These are phyloP conservation scores for Saraca asoca DNA, from an alignment of 331 rosid species.

Conservation along the genomic window DNA sequence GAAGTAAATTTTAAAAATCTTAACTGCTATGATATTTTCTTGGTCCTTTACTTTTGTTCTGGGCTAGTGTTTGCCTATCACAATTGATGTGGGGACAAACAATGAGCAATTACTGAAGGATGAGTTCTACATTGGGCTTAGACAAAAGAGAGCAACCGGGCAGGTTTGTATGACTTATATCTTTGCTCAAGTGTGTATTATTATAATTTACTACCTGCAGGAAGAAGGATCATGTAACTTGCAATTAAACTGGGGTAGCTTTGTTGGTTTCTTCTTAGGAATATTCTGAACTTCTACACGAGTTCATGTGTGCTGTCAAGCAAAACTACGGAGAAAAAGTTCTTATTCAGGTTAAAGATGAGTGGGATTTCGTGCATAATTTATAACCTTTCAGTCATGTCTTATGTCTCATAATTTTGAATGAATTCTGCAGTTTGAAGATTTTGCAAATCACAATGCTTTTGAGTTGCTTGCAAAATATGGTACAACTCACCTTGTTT, in stretches of 20 bases:
- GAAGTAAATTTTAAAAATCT: neutral
- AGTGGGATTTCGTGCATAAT: conserved; percentile 24
- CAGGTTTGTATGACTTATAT: conserved; percentile 55
- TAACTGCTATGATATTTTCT: neutral
- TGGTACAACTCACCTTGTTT: conserved; percentile 84
- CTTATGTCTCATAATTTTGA: conserved; percentile 32
- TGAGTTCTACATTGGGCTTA: conserved; percentile 91
- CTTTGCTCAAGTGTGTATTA: conserved; percentile 29
- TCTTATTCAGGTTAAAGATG: conserved; percentile 62
- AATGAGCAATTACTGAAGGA: conserved; percentile 77
- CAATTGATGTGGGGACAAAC: conserved; percentile 96
- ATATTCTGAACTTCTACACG: conserved; percentile 83
- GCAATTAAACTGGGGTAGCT: conserved; percentile 32
- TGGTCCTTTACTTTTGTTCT: neutral
- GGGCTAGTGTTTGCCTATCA: conserved; percentile 91
- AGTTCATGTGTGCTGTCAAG: conserved; percentile 94
- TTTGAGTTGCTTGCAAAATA: conserved; percentile 86
- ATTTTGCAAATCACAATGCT: conserved; percentile 98
- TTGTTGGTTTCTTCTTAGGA: conserved; percentile 59
- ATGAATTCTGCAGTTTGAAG: conserved; percentile 71
- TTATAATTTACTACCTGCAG: conserved; percentile 1
- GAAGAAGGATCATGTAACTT: neutral
- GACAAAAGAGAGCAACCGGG: conserved; percentile 89
- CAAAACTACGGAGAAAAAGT: conserved; percentile 94
- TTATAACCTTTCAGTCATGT: conserved; percentile 15